Percentiles rank a stretch among this genome's conserved stretches.
phyloP scores from a whole-genome alignment of 2,329 filamentous ascomycete species.

The Fusarium kyushuense region DNA sequence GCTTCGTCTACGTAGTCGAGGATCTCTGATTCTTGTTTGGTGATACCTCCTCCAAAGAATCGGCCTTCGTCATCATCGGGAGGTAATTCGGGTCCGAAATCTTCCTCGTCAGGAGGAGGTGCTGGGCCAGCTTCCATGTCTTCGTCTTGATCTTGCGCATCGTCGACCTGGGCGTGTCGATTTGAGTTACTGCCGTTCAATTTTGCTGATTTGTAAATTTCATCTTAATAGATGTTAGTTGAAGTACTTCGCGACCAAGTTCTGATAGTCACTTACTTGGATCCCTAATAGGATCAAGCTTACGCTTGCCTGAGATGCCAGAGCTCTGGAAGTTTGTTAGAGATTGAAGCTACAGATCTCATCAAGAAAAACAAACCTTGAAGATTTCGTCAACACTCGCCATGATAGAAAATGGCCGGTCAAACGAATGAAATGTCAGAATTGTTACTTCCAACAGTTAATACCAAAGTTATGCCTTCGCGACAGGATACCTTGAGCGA shows the following conservation, averaged over 20 bases:
- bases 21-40: constrained; percentile 81
- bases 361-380: constrained; percentile 55
- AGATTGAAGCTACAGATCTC: background rate
- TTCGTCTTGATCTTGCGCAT: constrained; percentile 61
- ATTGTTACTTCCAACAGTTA: background rate
- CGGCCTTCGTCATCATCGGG: constrained; percentile 82
- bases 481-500: constrained; percentile 25
- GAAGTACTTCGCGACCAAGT: background rate
- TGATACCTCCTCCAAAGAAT: constrained; percentile 95
- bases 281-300: constrained; percentile 71
- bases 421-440: background rate
- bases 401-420: constrained; percentile 53
- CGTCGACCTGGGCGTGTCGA: constrained; percentile 60
- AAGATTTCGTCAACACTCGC: constrained; percentile 71
- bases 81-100: constrained; percentile 58
- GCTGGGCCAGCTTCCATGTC: constrained; percentile 63
- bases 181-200: constrained; percentile 59
- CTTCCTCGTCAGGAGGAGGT: constrained; percentile 64
- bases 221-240: constrained; percentile 57
- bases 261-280: constrained; percentile 63
- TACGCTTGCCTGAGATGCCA: constrained; percentile 69
- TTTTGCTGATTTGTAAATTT: constrained; percentile 74
- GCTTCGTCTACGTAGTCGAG: constrained; percentile 84
- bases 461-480: constrained; percentile 6
- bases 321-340: constrained; percentile 47